These are phyloP conservation scores for Glomus cerebriforme DNA, from an alignment of 192 early-diverging fungal genomes.

Conservation along the genomic window DNA sequence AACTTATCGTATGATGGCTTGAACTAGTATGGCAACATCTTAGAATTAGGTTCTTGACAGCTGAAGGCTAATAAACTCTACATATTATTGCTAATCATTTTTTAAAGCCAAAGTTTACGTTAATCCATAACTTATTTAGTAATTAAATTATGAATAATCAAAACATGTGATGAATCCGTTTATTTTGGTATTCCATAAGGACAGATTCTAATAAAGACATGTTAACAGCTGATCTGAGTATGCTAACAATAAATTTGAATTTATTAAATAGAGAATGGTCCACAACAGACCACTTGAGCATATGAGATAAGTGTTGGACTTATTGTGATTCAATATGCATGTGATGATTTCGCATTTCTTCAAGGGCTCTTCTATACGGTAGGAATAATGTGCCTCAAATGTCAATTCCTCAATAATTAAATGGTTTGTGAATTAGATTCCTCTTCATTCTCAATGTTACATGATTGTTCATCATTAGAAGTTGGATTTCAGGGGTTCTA, in stretches of 20 bases:
- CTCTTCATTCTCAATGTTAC: no score
- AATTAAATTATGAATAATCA: slow-evolving; percentile 10
- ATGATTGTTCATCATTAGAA: slow-evolving; percentile 22
- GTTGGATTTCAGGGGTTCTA: not conserved
- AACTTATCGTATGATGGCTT: no score
- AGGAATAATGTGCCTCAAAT: slow-evolving; percentile 17
- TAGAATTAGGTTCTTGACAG: no score
- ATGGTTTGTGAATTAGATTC: slow-evolving; percentile 23
- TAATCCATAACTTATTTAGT: slow-evolving; percentile 1
- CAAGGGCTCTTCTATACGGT: slow-evolving; percentile 27
- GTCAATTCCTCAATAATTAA: slow-evolving; percentile 12
- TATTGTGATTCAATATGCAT: slow-evolving; percentile 20
- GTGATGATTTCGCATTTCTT: slow-evolving; percentile 27
- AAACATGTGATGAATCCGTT: not conserved
- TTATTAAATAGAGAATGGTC: no score
- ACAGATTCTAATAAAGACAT: slow-evolving; percentile 18
- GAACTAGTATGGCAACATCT: no score
- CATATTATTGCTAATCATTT: not conserved
- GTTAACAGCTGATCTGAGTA: slow-evolving; percentile 20
- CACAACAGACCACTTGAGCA: slow-evolving; percentile 31
- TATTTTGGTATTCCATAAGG: slow-evolving; percentile 16
- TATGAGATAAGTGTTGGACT: slow-evolving; percentile 25
- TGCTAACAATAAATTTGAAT: slow-evolving; percentile 4
- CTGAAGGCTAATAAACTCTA: no score
- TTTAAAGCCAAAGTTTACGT: not conserved